Evolutionary conservation across 2,329 filamentous ascomycete species (phyloP).

Genomic region (Aspergillus novofumigatus): DNA sequence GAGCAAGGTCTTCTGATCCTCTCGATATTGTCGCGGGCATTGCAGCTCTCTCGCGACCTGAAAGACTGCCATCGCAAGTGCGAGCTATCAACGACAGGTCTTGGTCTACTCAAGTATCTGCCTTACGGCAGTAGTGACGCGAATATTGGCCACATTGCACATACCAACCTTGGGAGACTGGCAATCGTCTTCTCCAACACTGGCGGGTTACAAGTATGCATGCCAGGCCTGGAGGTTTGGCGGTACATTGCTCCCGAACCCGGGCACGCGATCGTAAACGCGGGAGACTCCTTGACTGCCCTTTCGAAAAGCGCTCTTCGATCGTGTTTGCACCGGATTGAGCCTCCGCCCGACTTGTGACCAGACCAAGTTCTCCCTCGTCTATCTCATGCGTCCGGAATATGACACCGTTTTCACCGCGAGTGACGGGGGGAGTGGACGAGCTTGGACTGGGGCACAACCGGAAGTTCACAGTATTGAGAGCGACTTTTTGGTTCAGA

Average conservation of each 20-base stretch:
- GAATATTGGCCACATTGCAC: not conserved
- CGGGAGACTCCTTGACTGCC: constrained; percentile 52
- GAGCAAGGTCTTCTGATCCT: too few species aligned
- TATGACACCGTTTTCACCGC: not conserved
- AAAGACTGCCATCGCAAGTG: too few species aligned
- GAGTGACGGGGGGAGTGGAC: not conserved
- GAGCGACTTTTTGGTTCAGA: not conserved
- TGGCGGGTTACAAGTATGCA: constrained; percentile 56
- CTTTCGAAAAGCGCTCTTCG: constrained; percentile 1
- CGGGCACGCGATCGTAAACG: constrained; percentile 54
- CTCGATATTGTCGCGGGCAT: too few species aligned
- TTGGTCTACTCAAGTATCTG: too few species aligned
- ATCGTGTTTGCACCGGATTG: not conserved
- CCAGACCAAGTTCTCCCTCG: not conserved
- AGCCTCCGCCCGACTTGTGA: not conserved
- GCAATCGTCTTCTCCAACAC: constrained; percentile 55
- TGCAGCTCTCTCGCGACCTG: too few species aligned
- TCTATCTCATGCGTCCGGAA: constrained; percentile 1
- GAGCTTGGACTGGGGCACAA: not conserved
- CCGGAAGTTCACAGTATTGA: not conserved
- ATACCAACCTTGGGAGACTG: constrained; percentile 51
- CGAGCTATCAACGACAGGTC: too few species aligned
- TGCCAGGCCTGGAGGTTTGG: constrained; percentile 48
- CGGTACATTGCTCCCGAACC: constrained; percentile 51
- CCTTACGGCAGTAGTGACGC: too few species aligned